Evolutionary conservation across 1,139 yeast species (phyloP).

Genomic region (Kurtzmaniella quercitrusa): DNA sequence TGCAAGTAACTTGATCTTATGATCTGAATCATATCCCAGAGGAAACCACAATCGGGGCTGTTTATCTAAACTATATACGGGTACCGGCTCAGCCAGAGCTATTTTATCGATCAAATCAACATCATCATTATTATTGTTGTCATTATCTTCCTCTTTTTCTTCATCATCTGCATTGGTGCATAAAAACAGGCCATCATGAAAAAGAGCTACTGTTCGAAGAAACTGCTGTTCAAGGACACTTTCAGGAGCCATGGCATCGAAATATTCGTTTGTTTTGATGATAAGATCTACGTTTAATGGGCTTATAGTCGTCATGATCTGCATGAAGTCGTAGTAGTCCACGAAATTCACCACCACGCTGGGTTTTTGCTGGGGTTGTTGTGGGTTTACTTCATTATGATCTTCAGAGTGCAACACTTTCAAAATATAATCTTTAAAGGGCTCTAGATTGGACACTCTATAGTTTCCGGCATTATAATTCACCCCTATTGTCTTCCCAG

Average conservation of each 20-base stretch:
- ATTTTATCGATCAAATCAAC: neutral
- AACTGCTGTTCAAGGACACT: slow-evolving; percentile 43
- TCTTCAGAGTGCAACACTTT: neutral
- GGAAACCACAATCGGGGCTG: slow-evolving; percentile 2
- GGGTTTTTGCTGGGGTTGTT: slow-evolving; percentile 5
- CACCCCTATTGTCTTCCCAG: neutral
- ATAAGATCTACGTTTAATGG: slow-evolving; percentile 13
- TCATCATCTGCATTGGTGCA: slow-evolving; percentile 9
- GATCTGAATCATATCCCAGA: slow-evolving; percentile 4
- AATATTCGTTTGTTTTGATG: slow-evolving; percentile 17
- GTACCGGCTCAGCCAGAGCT: slow-evolving; percentile 8
- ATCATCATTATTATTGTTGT: too few relatives aligned
- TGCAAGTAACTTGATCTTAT: slow-evolving; percentile 4
- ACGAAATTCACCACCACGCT: slow-evolving; percentile 14
- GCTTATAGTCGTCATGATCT: slow-evolving; percentile 11
- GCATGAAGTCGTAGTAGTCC: slow-evolving; percentile 12
- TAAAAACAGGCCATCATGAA: slow-evolving; percentile 35
- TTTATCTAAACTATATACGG: slow-evolving; percentile 10
- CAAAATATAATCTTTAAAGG: slow-evolving; percentile 3
- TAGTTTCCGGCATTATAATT: neutral
- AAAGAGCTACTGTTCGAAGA: slow-evolving; percentile 45
- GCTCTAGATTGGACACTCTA: neutral
- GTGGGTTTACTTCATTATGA: neutral
- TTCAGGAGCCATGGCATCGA: slow-evolving; percentile 17
- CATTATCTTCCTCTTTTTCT: too few relatives aligned